Evolutionary conservation across 495 filamentous ascomycete genomes (phyloP).

Genomic region (Neurospora discreta): DNA sequence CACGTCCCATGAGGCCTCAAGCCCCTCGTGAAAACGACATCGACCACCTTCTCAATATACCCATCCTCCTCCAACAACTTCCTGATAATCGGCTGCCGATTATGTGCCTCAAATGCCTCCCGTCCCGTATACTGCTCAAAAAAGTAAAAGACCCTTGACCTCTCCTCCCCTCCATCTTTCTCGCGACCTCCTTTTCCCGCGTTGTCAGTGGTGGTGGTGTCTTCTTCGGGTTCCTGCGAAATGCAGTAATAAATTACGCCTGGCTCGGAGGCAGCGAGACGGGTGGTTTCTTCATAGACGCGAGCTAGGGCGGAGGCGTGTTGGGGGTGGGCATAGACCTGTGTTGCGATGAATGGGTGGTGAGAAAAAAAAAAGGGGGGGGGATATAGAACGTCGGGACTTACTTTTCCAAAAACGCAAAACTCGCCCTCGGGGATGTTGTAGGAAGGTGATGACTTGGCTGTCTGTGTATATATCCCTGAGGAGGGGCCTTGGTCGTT

Average conservation of each 20-base stretch:
- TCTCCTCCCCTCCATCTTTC: neutral
- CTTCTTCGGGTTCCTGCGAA: conserved; percentile 8
- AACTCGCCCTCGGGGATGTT: conserved; percentile 5
- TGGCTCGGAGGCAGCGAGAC: conserved; percentile 19
- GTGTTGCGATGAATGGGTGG: too few relatives aligned
- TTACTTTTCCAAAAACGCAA: conserved; percentile 5
- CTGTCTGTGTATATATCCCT: neutral
- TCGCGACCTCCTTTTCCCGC: too few relatives aligned
- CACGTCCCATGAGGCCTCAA: neutral
- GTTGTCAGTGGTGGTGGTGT: too few relatives aligned
- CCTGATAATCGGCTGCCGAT: conserved; percentile 19
- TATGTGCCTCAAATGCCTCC: conserved; percentile 24
- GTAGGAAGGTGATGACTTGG: neutral
- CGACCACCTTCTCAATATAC: conserved; percentile 19
- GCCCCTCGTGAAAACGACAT: conserved; percentile 12
- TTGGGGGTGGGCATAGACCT: conserved; percentile 24
- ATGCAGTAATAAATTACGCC: conserved; percentile 26
- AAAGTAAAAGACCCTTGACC: conserved; percentile 22
- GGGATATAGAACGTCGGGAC: too few relatives aligned
- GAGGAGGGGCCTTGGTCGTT: neutral
- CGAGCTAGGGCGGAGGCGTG: conserved; percentile 25
- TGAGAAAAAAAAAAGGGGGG: too few relatives aligned
- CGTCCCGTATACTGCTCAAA: conserved; percentile 23
- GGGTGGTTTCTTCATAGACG: conserved; percentile 24
- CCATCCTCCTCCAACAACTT: conserved; percentile 22